Evolutionary conservation across 2,329 filamentous ascomycete genomes (phyloP), one percentile per base, ranked within the genome.

Genomic region (Claviceps quebecensis): DNA sequence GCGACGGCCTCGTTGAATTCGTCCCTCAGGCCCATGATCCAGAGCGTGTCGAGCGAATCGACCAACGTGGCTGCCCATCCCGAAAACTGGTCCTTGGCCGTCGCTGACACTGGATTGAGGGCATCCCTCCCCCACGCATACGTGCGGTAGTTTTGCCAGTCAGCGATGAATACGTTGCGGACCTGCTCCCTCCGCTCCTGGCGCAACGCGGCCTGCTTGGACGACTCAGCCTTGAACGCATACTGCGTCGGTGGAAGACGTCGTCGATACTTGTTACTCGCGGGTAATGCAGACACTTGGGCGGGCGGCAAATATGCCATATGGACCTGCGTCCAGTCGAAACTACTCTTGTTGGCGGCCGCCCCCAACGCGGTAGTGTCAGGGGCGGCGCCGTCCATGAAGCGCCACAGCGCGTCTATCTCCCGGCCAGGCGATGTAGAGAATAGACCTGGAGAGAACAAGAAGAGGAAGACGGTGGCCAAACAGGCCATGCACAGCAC

Each of bases 11-110:
- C 72, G 36, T 78, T 72, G 59, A 87, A 87, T 53, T 87, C 83
- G 0, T 76, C 69, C 55, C 73, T 74, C 60, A 86, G 57, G 4
- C 76, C 83, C 76, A 87, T 81, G 56, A 87, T 83, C 82, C 83
- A 86, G 14, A 87, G 69, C n/a, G 80, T 80, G 61, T 87, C 84
- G 49, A 85, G 69, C 2, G 78, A 69, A 61, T 84, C 81, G n/a
- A 84, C 79, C 52, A 84, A 67, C 5, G 81, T 84, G 4, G 81
- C 81, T 6, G 77, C 79, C 81, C 81, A 84, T 23, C 81, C 82
- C 14, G 77, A 78, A 64, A 83, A 84, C 37, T 77, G 74, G 57
- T 83, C 73, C 45, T 72, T 72, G 47, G 64, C 68, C 2, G 63
- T 59, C 11, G 72, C 78, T 16, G 72, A 72, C 9, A 84, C 58